Evolutionary conservation across 2,329 filamentous ascomycete genomes (phyloP).

Genomic region (Neonectria punicea): DNA sequence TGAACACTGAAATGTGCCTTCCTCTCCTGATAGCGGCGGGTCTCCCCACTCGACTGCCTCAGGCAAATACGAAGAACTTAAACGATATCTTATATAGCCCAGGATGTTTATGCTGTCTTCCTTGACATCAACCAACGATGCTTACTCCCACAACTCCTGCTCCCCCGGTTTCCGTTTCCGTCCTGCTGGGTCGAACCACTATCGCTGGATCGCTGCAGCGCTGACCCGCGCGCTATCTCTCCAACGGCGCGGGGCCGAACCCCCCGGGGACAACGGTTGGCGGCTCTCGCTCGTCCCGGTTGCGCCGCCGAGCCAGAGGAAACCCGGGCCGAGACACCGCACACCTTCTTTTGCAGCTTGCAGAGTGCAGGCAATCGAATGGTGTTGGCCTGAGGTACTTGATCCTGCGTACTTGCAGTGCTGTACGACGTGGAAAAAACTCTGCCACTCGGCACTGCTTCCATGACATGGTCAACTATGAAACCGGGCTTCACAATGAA

Average conservation of each 20-base stretch:
- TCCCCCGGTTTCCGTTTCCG: neutral
- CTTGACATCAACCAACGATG: neutral
- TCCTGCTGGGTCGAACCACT: neutral
- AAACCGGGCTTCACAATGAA: neutral
- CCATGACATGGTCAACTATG: neutral
- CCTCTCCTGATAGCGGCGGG: neutral
- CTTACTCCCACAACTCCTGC: neutral
- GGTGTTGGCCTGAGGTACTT: no score
- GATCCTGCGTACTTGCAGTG: no score
- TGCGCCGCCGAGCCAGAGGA: conserved; percentile 34
- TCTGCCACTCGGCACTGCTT: neutral
- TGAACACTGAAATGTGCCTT: neutral
- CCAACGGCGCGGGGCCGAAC: conserved; percentile 12
- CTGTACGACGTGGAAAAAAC: no score
- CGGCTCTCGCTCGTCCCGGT: conserved; percentile 36
- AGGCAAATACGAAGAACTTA: neutral
- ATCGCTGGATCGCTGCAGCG: neutral
- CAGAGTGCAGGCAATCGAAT: neutral
- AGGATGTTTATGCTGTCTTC: neutral
- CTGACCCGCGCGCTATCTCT: conserved; percentile 6
- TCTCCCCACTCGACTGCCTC: neutral
- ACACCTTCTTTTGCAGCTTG: conserved; percentile 25
- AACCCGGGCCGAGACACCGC: conserved; percentile 37
- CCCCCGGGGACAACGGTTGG: conserved; percentile 11
- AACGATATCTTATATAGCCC: neutral